These are phyloP conservation scores for Colletotrichum somersetense DNA, from an alignment of 2,329 filamentous ascomycete genomes.

Conservation along the genomic window DNA sequence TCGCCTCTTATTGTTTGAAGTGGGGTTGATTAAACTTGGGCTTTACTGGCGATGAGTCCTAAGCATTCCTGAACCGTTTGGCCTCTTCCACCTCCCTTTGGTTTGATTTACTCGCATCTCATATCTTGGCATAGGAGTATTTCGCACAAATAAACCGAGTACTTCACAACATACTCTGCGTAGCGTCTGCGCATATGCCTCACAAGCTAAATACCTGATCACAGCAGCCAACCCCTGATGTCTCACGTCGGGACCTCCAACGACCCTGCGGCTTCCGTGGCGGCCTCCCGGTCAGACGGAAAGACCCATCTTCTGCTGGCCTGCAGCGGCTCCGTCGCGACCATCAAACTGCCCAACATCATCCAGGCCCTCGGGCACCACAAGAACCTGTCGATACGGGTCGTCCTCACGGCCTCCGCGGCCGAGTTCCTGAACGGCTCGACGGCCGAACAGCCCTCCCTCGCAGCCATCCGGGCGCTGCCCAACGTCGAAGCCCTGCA, in stretches of 20 bases:
- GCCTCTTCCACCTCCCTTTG: no score
- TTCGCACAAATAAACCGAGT: background rate
- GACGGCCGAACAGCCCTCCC: constrained; percentile 79
- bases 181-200: background rate
- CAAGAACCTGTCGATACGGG: constrained; percentile 79
- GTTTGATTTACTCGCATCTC: background rate
- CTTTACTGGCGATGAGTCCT: background rate
- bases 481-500: constrained; percentile 86
- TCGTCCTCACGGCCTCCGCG: constrained; percentile 83
- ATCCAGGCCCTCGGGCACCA: constrained; percentile 66
- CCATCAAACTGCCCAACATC: constrained; percentile 84
- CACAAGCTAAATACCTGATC: background rate
- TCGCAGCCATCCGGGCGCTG: constrained; percentile 69
- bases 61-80: background rate
- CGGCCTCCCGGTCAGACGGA: constrained; percentile 34
- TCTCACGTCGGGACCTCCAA: constrained; percentile 12
- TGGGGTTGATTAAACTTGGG: background rate
- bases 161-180: background rate
- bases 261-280: constrained; percentile 38
- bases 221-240: constrained; percentile 1
- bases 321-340: constrained; percentile 62
- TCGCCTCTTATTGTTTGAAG: background rate
- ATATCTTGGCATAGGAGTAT: background rate
- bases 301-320: constrained; percentile 34
- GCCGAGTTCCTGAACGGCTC: constrained; percentile 82